These are phyloP conservation scores for Cercospora zeae-maydis DNA, from an alignment of 2,329 filamentous ascomycete species.

Conservation along the genomic window DNA sequence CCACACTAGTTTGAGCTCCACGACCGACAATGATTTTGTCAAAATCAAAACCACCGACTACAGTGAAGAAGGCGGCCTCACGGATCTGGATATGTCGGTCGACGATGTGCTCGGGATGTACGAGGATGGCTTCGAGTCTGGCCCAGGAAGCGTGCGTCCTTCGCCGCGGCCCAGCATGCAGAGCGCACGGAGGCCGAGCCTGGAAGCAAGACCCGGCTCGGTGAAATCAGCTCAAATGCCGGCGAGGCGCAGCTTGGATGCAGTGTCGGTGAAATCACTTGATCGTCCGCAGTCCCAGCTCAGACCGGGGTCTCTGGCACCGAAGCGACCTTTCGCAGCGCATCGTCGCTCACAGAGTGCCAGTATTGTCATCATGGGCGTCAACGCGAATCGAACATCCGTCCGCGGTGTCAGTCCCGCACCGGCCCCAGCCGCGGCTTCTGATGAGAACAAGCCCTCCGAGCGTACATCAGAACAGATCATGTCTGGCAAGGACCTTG, in stretches of 20 bases:
- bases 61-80: constrained; percentile 31
- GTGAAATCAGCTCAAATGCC: constrained; percentile 19
- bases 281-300: constrained; percentile 26
- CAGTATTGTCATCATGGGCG: constrained; percentile 28
- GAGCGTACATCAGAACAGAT: constrained; percentile 21
- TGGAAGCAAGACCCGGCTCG: constrained; percentile 21
- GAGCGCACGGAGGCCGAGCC: constrained; percentile 2
- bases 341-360: constrained; percentile 36
- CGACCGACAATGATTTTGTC: constrained; percentile 61
- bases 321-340: constrained; percentile 18
- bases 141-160: constrained; percentile 25
- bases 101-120: constrained; percentile 62
- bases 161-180: constrained; percentile 24
- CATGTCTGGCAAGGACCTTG: constrained; percentile 9
- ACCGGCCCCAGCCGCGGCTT: neutral
- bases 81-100: constrained; percentile 53
- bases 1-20: constrained; percentile 73
- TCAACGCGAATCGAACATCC: constrained; percentile 5
- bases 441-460: constrained; percentile 9
- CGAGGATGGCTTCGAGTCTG: constrained; percentile 51
- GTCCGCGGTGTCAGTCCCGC: constrained; percentile 14
- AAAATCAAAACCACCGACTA: constrained; percentile 50
- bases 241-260: constrained; percentile 22
- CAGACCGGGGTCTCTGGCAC: constrained; percentile 8
- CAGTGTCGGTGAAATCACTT: constrained; percentile 20